Percentiles rank a stretch among this genome's conserved stretches.
phyloP scores from a whole-genome alignment of 2,329 filamentous ascomycete species.

The Aspergillus fumigatiaffinis region DNA sequence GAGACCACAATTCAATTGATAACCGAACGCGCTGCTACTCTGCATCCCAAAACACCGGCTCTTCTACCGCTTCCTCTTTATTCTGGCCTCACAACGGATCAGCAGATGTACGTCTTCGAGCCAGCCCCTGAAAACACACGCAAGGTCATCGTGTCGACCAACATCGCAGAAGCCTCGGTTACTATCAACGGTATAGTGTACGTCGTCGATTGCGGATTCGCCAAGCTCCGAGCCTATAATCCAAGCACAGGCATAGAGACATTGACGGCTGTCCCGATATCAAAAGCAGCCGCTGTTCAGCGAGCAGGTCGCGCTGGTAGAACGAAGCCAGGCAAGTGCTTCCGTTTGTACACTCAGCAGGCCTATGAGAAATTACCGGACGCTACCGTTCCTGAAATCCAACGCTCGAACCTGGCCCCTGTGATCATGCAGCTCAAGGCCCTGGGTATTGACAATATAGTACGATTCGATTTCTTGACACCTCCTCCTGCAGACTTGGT shows the following conservation, averaged over 20 bases:
- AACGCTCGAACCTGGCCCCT: conserved; percentile 84
- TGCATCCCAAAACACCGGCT: conserved; percentile 56
- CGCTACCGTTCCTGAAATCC: conserved; percentile 81
- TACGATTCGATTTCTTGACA: conserved; percentile 84
- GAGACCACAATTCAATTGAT: conserved; percentile 76
- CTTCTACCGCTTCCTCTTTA: conserved; percentile 77
- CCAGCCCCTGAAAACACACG: conserved; percentile 73
- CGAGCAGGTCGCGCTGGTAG: conserved; percentile 85
- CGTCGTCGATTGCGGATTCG: conserved; percentile 86
- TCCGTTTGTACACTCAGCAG: conserved; percentile 81
- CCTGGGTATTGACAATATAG: conserved; percentile 89
- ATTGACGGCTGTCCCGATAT: conserved; percentile 74
- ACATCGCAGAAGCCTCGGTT: conserved; percentile 93
- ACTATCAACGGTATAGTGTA: conserved; percentile 91
- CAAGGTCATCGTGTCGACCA: conserved; percentile 90
- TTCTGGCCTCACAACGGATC: conserved; percentile 80
- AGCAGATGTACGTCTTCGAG: conserved; percentile 95
- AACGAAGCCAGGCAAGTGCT: conserved; percentile 89
- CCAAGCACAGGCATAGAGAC: conserved; percentile 83
- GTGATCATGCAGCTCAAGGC: conserved; percentile 90
- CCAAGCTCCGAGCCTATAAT: conserved; percentile 84
- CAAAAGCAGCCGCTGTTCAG: conserved; percentile 89
- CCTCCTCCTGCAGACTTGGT: conserved; percentile 81
- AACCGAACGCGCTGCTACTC: conserved; percentile 63
- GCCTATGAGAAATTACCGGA: conserved; percentile 64